Conservation (phyloP, 306 rosid genomes). For the Pueraria montana region DNA sequence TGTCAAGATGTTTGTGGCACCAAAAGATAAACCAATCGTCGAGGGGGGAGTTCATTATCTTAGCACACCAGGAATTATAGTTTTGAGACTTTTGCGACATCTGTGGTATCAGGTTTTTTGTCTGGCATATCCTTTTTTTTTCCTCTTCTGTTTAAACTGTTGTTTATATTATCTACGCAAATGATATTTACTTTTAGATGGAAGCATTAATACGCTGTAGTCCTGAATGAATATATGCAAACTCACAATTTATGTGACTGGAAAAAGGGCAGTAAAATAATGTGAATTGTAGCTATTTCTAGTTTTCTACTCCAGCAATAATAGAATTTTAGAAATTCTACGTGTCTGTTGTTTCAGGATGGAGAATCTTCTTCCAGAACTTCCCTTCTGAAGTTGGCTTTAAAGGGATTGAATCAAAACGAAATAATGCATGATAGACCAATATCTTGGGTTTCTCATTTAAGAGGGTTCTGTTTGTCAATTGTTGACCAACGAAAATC, state of each 20-base stretch:
- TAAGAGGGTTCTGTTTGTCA: constrained; percentile 69
- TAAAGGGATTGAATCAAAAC: constrained; percentile 47
- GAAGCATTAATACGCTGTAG: constrained; percentile 38
- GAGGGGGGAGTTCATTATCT: constrained; percentile 58
- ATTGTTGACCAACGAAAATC: constrained; percentile 75
- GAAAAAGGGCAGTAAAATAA: constrained; percentile 17
- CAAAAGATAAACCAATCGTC: constrained; percentile 50
- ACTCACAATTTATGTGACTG: constrained; percentile 13
- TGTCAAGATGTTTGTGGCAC: constrained; percentile 53
- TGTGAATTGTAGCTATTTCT: constrained; percentile 12
- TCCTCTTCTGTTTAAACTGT: constrained; percentile 37
- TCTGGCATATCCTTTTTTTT: constrained; percentile 35
- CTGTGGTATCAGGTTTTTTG: constrained; percentile 81
- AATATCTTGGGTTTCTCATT: constrained; percentile 72
- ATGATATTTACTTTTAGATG: constrained; percentile 19
- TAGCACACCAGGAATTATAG: constrained; percentile 79
- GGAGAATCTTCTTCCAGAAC: constrained; percentile 58
- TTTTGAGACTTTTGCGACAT: constrained; percentile 68
- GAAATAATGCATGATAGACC: constrained; percentile 56
- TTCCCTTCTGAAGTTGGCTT: constrained; percentile 64
- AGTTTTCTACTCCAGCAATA: constrained; percentile 28
- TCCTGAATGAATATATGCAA: constrained; percentile 36
- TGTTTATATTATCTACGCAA: background rate
- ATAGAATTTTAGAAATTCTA: constrained; percentile 30
- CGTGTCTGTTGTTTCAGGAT: constrained; percentile 70